phyloP scores from a whole-genome alignment of 1,284 basidiomycete species.

The Ceratobasidium sp. region DNA sequence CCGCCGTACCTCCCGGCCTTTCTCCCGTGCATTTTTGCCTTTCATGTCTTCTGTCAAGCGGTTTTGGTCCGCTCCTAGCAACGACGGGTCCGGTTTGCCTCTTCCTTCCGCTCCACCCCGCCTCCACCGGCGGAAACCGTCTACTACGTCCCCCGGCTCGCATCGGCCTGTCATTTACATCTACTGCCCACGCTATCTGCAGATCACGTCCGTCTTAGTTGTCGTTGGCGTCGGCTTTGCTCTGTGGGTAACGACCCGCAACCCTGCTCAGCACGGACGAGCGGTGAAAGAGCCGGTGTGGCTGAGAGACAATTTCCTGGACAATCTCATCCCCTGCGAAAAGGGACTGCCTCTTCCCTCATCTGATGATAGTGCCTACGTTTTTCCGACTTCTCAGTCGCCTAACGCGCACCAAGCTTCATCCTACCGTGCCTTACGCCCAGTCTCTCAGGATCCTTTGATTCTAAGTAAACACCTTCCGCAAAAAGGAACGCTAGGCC shows the following conservation, averaged over 20 bases:
- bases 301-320: slow-evolving; percentile 19
- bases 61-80: slow-evolving; percentile 36
- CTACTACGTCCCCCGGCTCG: not conserved
- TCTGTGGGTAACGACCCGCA: no score
- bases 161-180: slow-evolving; percentile 30
- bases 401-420: slow-evolving; percentile 11
- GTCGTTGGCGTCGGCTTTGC: no score
- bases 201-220: slow-evolving; percentile 21
- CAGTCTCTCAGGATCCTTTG: not conserved
- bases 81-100: slow-evolving; percentile 9
- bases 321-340: slow-evolving; percentile 24
- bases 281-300: slow-evolving; percentile 14
- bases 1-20: no score
- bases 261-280: not conserved
- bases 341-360: not conserved
- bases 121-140: slow-evolving; percentile 14
- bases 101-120: not conserved
- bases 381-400: slow-evolving; percentile 10
- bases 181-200: slow-evolving; percentile 36
- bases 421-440: slow-evolving; percentile 17
- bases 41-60: slow-evolving; percentile 19
- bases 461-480: slow-evolving; percentile 7
- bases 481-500: not conserved
- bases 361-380: not conserved
- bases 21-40: not conserved